phyloP scores from a whole-genome alignment of 2,329 filamentous ascomycete species.

The Cladosporium oxysporum region DNA sequence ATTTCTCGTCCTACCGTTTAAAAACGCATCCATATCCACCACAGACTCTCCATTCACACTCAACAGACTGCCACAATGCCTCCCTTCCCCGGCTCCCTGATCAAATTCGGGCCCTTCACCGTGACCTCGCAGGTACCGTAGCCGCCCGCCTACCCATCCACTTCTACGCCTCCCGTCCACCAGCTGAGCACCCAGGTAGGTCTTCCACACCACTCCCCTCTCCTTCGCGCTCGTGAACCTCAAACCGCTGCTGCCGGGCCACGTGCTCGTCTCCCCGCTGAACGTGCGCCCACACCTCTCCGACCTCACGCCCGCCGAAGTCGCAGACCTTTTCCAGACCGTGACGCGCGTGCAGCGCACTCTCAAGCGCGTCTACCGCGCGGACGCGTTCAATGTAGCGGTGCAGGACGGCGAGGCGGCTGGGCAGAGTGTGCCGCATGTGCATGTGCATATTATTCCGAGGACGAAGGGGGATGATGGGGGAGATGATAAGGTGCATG shows the following conservation, averaged over 20 bases:
- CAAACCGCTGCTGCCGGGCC: slow-evolving; percentile 89
- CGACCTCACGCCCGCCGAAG: slow-evolving; percentile 71
- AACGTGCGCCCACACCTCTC: slow-evolving; percentile 67
- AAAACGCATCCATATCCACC: not conserved
- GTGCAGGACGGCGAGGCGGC: slow-evolving; percentile 91
- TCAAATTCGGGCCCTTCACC: slow-evolving; percentile 48
- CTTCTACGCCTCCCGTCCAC: not conserved
- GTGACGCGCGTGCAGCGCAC: slow-evolving; percentile 74
- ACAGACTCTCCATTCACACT: not conserved
- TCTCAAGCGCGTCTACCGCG: slow-evolving; percentile 63
- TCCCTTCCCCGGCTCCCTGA: slow-evolving; percentile 42
- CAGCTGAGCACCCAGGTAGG: slow-evolving; percentile 52
- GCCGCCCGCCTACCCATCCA: slow-evolving; percentile 8
- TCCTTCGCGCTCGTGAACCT: slow-evolving; percentile 93
- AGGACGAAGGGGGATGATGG: slow-evolving; percentile 61
- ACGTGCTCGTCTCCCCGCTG: slow-evolving; percentile 85
- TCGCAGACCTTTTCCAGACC: slow-evolving; percentile 82
- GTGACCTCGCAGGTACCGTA: slow-evolving; percentile 46
- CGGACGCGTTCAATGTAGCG: slow-evolving; percentile 84
- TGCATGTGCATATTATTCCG: slow-evolving; percentile 91
- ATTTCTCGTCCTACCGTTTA: not conserved
- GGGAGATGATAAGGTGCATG: slow-evolving; percentile 75
- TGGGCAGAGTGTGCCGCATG: slow-evolving; percentile 90
- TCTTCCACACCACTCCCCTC: slow-evolving; percentile 79
- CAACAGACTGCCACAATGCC: slow-evolving; percentile 18